Conservation (phyloP, 192 early-diverging fungal genomes). For the Coemansia sp. region DNA sequence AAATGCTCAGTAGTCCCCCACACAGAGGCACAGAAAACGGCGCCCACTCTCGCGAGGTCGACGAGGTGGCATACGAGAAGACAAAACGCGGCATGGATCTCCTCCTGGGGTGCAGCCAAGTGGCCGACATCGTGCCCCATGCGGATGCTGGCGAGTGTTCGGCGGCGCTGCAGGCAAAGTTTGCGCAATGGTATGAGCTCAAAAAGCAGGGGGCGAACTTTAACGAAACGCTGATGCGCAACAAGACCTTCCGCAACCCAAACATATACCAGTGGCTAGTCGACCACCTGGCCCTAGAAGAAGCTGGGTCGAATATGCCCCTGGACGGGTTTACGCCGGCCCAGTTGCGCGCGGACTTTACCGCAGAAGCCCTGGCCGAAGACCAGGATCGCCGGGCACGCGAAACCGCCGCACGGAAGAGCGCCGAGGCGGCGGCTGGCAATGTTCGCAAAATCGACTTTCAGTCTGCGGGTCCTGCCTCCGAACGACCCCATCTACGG, state of each 20-base stretch:
- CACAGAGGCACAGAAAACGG: neutral
- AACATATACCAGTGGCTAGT: constrained; percentile 87
- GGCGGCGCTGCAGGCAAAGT: constrained; percentile 70
- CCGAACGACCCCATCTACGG: neutral
- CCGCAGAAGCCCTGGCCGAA: constrained; percentile 24
- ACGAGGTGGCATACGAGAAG: constrained; percentile 10
- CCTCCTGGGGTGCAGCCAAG: constrained; percentile 40
- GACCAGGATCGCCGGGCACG: constrained; percentile 43
- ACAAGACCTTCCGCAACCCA: constrained; percentile 91
- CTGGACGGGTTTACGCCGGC: constrained; percentile 67
- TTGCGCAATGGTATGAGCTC: constrained; percentile 71
- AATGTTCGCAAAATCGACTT: constrained; percentile 28
- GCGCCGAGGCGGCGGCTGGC: constrained; percentile 21
- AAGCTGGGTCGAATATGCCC: constrained; percentile 77
- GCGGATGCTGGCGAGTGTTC: constrained; percentile 50
- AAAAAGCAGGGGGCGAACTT: constrained; percentile 70
- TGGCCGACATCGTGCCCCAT: constrained; percentile 11
- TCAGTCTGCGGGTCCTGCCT: constrained; percentile 17
- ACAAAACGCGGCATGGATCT: constrained; percentile 24
- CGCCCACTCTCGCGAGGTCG: neutral
- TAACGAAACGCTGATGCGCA: constrained; percentile 78
- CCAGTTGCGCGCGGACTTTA: constrained; percentile 36
- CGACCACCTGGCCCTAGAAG: constrained; percentile 78
- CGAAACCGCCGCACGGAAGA: constrained; percentile 32
- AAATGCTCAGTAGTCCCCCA: neutral